Base-by-base conservation (phyloP, 495 filamentous ascomycete genomes). In the Podospora comata region DNA sequence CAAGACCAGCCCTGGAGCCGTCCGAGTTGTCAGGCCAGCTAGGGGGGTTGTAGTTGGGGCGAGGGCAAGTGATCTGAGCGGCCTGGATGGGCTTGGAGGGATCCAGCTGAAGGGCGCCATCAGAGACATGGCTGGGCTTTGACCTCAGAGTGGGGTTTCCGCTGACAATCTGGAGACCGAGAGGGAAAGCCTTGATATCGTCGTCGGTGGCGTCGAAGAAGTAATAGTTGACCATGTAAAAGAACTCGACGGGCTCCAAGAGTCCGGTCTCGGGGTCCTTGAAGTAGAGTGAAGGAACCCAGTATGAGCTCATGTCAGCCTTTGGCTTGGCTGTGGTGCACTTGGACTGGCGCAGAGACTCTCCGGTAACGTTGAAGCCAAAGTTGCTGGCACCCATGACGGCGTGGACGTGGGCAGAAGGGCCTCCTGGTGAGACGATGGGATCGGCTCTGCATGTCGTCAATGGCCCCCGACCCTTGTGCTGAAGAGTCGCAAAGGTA, bases 301-400 rank as follows among this genome's bases (percentile, higher is more conserved):
- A 94, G 80, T 95, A 94, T 77, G 88, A 89, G 71, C 87, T 90
- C 70, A 88, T 80, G 76, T 95, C 92, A 67, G 84, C 82, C 66
- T 84, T 86, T 69, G 89, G 81, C 11, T 79, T 81, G 69, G 90
- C 88, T 11, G 88, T 88, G 62, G 88, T 89, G 79, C 92, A 95
- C 0, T 78, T 78, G 0, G 91, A 90, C 64, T 79, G 68, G 60
- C 84, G 79, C 13, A 90, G 82, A 30, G 81, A 74, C 60, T 85
- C 78, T 65, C 87, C 90, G 57, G 81, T 81, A 80, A 88, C 88
- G 58, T 76, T 82, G 72, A 90, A 81, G 66, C 85, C 83, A 72
- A 93, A 93, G 65, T 85, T 89, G 78, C 85, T 91, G 66, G 88
- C 89, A 27, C 90, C 90, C 77, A 87, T 83, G 67, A 92, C 85